phyloP scores from a whole-genome alignment of 768 basidiomycete genomes.

The Terana coerulea region DNA sequence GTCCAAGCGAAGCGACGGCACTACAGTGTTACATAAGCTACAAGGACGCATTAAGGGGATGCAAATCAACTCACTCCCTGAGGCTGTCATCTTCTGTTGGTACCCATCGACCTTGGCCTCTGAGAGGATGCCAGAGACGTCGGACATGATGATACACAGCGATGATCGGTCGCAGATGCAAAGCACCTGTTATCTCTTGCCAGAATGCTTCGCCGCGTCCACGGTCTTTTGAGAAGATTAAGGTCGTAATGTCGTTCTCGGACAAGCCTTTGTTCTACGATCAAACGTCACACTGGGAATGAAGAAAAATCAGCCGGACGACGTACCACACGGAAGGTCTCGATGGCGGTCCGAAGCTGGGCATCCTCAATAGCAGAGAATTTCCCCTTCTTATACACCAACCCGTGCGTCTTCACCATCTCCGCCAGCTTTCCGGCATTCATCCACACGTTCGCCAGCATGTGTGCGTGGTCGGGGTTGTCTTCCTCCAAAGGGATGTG shows the following conservation, averaged over 20 bases:
- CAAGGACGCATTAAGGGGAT: not conserved
- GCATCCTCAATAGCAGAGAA: slow-evolving; percentile 78
- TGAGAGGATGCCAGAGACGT: slow-evolving; percentile 63
- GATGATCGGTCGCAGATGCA: slow-evolving; percentile 74
- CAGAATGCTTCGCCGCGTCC: slow-evolving; percentile 66
- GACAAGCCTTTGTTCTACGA: slow-evolving; percentile 48
- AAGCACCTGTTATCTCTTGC: slow-evolving; percentile 69
- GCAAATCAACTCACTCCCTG: slow-evolving; percentile 47
- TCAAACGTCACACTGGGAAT: not conserved
- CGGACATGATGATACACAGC: slow-evolving; percentile 84
- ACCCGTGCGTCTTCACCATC: slow-evolving; percentile 58
- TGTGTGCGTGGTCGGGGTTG: slow-evolving; percentile 55
- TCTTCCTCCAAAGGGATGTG: slow-evolving; percentile 32
- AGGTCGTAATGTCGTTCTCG: slow-evolving; percentile 51
- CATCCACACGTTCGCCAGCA: slow-evolving; percentile 80
- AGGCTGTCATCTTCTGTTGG: slow-evolving; percentile 61
- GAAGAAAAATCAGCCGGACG: not conserved
- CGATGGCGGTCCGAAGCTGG: slow-evolving; percentile 61
- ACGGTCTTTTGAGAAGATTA: slow-evolving; percentile 67
- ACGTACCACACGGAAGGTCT: slow-evolving; percentile 56
- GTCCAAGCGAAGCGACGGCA: slow-evolving; percentile 65
- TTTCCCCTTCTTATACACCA: slow-evolving; percentile 80
- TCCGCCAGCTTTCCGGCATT: slow-evolving; percentile 64
- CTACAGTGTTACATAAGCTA: no score
- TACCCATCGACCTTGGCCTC: slow-evolving; percentile 68